A percentile compares a stretch with the other conserved stretches of the same genome.
phyloP scores from a whole-genome alignment of 805 yeast species.

The Candida golubevii region DNA sequence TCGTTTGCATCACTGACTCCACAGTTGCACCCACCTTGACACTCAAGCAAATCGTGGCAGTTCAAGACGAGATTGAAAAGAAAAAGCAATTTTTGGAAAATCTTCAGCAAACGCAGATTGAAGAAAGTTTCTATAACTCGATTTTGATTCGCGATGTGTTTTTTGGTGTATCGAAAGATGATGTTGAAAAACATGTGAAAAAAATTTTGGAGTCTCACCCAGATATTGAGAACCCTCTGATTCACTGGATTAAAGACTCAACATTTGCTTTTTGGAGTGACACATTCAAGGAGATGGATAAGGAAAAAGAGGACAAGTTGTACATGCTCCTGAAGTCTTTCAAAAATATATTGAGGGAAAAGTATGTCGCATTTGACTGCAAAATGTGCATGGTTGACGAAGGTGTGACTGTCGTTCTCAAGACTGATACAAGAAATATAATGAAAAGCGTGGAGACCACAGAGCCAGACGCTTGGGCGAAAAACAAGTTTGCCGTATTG shows the following conservation, averaged over 20 bases:
- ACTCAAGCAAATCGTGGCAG: constrained; percentile 40
- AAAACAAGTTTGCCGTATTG: constrained; percentile 8
- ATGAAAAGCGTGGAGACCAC: constrained; percentile 4
- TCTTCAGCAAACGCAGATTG: constrained; percentile 20
- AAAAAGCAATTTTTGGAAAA: constrained; percentile 22
- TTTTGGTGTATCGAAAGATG: constrained; percentile 48
- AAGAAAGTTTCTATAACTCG: constrained; percentile 45
- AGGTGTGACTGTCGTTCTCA: constrained; percentile 15
- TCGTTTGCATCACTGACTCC: constrained; percentile 40
- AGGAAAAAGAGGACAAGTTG: constrained; percentile 41
- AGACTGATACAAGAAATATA: constrained; percentile 12
- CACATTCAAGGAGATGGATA: constrained; percentile 28
- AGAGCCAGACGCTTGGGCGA: constrained; percentile 2
- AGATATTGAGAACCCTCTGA: constrained; percentile 20
- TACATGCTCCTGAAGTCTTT: constrained; percentile 35
- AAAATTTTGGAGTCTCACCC: constrained; percentile 21
- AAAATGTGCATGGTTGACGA: constrained; percentile 41
- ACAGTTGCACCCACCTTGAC: constrained; percentile 41
- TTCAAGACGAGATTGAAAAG: constrained; percentile 17
- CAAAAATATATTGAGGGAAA: constrained; percentile 28
- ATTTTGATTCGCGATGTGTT: constrained; percentile 50
- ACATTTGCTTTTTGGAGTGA: constrained; percentile 40
- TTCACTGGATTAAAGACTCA: constrained; percentile 42
- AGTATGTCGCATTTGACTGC: constrained; percentile 49
- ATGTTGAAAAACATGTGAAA: constrained; percentile 32